Evolutionary conservation across 1,284 basidiomycete species (phyloP).

Genomic region (Ceraceosorus guamensis): DNA sequence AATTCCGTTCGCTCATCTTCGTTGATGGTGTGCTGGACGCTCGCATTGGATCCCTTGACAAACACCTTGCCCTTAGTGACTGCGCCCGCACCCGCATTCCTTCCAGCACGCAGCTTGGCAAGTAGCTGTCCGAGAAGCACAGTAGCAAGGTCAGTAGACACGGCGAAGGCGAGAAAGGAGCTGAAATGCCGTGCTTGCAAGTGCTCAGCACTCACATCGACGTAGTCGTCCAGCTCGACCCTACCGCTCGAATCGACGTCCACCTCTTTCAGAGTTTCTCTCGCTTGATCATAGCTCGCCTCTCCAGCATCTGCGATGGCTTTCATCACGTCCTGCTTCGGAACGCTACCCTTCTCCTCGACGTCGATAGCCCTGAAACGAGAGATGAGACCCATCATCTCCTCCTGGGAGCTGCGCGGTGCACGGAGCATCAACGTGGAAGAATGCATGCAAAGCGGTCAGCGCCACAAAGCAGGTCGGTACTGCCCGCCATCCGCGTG

Average conservation of each 20-base stretch:
- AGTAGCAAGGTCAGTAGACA: not conserved
- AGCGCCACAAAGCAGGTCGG: too few relatives aligned
- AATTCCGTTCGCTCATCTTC: slow-evolving; percentile 93
- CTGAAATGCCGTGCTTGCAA: too few relatives aligned
- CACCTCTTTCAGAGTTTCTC: slow-evolving; percentile 83
- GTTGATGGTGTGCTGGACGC: slow-evolving; percentile 95
- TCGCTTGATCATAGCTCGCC: slow-evolving; percentile 41
- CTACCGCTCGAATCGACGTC: slow-evolving; percentile 89
- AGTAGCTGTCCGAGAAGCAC: slow-evolving; percentile 56
- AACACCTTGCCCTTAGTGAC: slow-evolving; percentile 72
- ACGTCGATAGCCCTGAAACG: slow-evolving; percentile 43
- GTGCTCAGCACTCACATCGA: slow-evolving; percentile 64
- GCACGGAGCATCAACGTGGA: not conserved
- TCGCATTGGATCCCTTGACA: slow-evolving; percentile 88
- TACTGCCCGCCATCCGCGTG: too few relatives aligned
- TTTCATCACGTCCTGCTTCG: slow-evolving; percentile 42
- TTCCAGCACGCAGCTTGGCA: slow-evolving; percentile 62
- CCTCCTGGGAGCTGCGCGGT: slow-evolving; percentile 43
- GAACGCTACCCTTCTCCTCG: slow-evolving; percentile 43
- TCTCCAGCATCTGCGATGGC: slow-evolving; percentile 36
- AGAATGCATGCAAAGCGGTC: not conserved
- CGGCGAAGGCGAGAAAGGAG: not conserved
- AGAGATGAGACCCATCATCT: slow-evolving; percentile 46
- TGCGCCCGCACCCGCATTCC: slow-evolving; percentile 50
- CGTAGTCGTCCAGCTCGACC: slow-evolving; percentile 96